These are phyloP conservation scores for Boletus reticulatus DNA, from an alignment of 768 basidiomycete species.

Conservation along the genomic window DNA sequence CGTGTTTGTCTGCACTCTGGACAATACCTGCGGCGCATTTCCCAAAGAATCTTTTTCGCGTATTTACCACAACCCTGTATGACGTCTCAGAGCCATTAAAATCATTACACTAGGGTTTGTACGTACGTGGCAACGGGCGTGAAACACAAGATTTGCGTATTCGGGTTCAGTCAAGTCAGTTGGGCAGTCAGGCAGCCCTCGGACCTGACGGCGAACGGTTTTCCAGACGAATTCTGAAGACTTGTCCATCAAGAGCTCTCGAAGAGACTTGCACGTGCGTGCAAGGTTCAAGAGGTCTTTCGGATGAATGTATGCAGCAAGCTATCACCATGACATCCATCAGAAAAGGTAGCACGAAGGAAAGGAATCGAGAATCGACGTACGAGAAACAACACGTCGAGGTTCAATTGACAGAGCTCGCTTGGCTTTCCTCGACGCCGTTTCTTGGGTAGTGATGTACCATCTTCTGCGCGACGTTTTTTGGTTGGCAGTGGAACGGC, in stretches of 20 bases:
- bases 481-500: background rate
- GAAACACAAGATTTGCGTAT: slow-evolving; percentile 42
- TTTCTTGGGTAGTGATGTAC: background rate
- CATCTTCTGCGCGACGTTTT: background rate
- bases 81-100: background rate
- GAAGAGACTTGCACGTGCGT: slow-evolving; percentile 4
- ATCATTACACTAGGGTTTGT: background rate
- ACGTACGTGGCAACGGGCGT: slow-evolving; percentile 20
- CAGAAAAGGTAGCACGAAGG: background rate
- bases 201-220: slow-evolving; percentile 27
- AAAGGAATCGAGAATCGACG: background rate
- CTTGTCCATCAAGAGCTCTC: slow-evolving; percentile 28
- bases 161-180: slow-evolving; percentile 34
- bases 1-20: background rate
- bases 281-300: slow-evolving; percentile 1
- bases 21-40: slow-evolving; percentile 8
- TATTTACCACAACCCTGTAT: slow-evolving; percentile 7
- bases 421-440: background rate
- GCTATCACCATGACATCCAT: background rate
- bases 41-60: slow-evolving; percentile 8
- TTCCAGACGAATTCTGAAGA: slow-evolving; percentile 30
- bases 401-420: background rate
- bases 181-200: slow-evolving; percentile 33
- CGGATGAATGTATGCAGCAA: background rate
- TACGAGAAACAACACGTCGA: background rate